Conservation (phyloP, 139 green algal species). For the Volvox reticuliferus region DNA sequence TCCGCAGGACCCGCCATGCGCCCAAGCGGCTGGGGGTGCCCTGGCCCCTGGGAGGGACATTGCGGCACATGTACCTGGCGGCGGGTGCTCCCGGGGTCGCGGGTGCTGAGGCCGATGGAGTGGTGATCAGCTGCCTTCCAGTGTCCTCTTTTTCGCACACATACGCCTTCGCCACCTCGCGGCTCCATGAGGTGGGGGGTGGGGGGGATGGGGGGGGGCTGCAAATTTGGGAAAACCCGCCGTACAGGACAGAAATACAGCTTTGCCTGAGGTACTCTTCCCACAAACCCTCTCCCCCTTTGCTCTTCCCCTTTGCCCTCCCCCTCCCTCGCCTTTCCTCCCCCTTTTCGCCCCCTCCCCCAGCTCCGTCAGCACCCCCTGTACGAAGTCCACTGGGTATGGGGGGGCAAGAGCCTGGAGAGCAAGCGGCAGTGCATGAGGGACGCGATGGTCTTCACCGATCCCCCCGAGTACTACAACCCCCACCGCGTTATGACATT, state of each 20-base stretch:
- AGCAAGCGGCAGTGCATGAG: slow-evolving; percentile 51
- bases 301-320: neutral
- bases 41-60: neutral
- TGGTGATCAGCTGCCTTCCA: slow-evolving; percentile 4
- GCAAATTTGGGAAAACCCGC: neutral
- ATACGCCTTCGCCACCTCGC: neutral
- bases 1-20: neutral
- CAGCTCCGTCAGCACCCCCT: slow-evolving; percentile 44
- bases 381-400: slow-evolving; percentile 59
- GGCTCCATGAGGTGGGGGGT: slow-evolving; percentile 5
- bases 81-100: slow-evolving; percentile 4
- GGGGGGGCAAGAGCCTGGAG: slow-evolving; percentile 48
- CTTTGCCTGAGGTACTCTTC: neutral
- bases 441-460: slow-evolving; percentile 27
- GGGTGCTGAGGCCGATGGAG: neutral
- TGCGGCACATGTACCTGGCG: neutral
- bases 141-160: slow-evolving; percentile 22
- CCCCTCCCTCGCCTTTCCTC: neutral
- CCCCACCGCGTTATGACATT: neutral
- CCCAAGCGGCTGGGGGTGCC: neutral
- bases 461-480: slow-evolving; percentile 39
- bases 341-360: neutral
- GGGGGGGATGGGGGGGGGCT: neutral
- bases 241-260: neutral
- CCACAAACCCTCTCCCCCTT: neutral